Conservation (phyloP, 768 basidiomycete species). For the Lyophyllum shimeji region DNA sequence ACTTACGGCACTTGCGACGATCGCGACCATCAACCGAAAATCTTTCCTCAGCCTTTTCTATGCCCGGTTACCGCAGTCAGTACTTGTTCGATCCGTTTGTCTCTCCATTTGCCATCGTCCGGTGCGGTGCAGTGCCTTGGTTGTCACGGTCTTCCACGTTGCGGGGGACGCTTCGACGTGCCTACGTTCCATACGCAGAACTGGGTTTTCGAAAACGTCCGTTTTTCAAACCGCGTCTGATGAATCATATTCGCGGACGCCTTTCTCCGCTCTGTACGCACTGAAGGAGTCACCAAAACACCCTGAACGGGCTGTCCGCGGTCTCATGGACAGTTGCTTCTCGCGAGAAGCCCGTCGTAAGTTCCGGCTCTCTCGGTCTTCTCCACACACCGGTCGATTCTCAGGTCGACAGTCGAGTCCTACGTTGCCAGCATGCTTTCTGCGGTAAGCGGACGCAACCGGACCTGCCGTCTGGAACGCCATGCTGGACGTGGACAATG, state of each 20-base stretch:
- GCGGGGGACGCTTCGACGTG: neutral
- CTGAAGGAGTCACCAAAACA: no score
- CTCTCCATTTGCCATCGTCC: no score
- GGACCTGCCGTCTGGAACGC: slow-evolving; percentile 40
- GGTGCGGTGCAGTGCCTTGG: no score
- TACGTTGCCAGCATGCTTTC: slow-evolving; percentile 34
- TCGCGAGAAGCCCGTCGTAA: neutral
- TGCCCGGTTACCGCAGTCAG: no score
- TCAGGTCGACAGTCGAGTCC: slow-evolving; percentile 41
- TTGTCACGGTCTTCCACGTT: neutral
- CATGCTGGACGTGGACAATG: slow-evolving; percentile 33
- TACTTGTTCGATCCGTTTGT: no score
- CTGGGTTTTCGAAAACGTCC: neutral
- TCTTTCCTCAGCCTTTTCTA: neutral
- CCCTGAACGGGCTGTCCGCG: neutral
- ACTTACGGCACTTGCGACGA: neutral
- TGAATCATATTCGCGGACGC: no score
- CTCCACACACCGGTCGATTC: no score
- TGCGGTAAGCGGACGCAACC: slow-evolving; percentile 41
- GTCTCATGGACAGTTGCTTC: neutral
- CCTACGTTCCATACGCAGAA: neutral
- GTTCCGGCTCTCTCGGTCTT: neutral
- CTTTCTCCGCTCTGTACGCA: neutral
- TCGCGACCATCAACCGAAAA: neutral
- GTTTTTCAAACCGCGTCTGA: no score